These are phyloP conservation scores for Trypanosoma vivax DNA, from an alignment of 208 protist species.

Conservation along the genomic window DNA sequence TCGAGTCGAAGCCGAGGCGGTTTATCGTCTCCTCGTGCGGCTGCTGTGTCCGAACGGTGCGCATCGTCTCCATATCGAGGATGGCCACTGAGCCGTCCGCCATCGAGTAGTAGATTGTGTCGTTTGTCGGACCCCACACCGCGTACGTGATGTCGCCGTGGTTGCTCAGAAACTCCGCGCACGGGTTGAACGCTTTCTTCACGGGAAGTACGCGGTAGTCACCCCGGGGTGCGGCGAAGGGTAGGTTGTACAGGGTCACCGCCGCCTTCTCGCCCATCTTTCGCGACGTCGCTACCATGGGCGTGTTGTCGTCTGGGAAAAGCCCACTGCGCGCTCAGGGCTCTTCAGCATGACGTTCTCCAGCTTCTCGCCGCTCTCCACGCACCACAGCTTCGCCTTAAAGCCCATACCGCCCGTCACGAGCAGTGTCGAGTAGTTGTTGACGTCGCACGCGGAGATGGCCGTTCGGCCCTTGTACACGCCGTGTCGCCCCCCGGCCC, in stretches of 20 bases:
- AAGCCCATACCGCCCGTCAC: slow-evolving; percentile 72
- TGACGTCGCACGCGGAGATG: slow-evolving; percentile 92
- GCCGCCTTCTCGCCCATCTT: slow-evolving; percentile 65
- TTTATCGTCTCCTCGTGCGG: slow-evolving; percentile 61
- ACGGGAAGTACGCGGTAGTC: slow-evolving; percentile 56
- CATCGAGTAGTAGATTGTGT: slow-evolving; percentile 90
- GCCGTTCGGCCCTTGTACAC: slow-evolving; percentile 93
- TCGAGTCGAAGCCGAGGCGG: slow-evolving; percentile 85
- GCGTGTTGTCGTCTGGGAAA: slow-evolving; percentile 87
- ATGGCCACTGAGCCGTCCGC: slow-evolving; percentile 92
- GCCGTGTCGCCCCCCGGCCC: slow-evolving; percentile 93
- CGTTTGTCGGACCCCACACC: slow-evolving; percentile 94
- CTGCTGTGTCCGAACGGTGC: slow-evolving; percentile 57
- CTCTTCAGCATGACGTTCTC: slow-evolving; percentile 59
- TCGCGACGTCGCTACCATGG: slow-evolving; percentile 90
- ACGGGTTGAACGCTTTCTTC: slow-evolving; percentile 58
- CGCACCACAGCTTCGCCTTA: slow-evolving; percentile 82
- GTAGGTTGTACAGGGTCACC: slow-evolving; percentile 89
- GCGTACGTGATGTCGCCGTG: slow-evolving; percentile 77
- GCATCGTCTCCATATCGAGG: slow-evolving; percentile 88
- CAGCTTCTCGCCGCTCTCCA: slow-evolving; percentile 89
- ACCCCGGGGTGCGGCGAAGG: slow-evolving; percentile 42
- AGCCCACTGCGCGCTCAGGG: slow-evolving; percentile 68
- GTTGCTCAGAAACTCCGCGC: slow-evolving; percentile 42
- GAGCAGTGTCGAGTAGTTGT: slow-evolving; percentile 79